A percentile compares a stretch with the other conserved stretches of the same genome.
These are phyloP conservation scores for Chrysopogon serrulatus DNA, from an alignment of 176 grass and related monocot genomes.

Conservation along the genomic window DNA sequence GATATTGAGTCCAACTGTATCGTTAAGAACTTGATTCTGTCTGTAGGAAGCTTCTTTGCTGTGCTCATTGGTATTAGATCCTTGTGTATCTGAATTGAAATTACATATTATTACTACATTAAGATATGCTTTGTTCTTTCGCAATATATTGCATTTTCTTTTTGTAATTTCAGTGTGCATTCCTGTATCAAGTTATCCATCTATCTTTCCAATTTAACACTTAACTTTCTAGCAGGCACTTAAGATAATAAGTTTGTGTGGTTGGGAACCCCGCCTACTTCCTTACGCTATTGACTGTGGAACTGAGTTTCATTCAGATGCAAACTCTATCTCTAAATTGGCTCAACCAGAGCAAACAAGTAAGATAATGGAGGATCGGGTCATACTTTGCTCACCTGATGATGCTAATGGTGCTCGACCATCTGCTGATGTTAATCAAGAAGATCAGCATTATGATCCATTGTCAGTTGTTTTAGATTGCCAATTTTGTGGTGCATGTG, in stretches of 20 bases:
- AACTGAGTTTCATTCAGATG: conserved; percentile 40
- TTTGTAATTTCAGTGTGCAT: not conserved
- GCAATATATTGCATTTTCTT: not conserved
- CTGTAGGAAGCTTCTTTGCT: conserved; percentile 14
- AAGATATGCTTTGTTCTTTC: not conserved
- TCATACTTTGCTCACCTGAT: conserved; percentile 50
- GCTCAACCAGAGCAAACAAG: conserved; percentile 31
- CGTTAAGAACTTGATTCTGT: conserved; percentile 3
- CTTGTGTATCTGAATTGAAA: not conserved
- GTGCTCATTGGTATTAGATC: not conserved
- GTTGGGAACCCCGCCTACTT: conserved; percentile 82
- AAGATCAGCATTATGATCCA: conserved; percentile 58
- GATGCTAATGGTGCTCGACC: conserved; percentile 36
- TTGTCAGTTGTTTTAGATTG: conserved; percentile 88
- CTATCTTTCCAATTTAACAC: not conserved
- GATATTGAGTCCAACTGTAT: not conserved
- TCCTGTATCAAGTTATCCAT: not conserved
- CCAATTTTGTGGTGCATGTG: conserved; percentile 90
- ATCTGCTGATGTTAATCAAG: conserved; percentile 14
- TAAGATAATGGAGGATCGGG: conserved; percentile 28
- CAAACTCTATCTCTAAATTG: conserved; percentile 35
- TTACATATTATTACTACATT: conserved; percentile 10
- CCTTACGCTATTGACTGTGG: conserved; percentile 81
- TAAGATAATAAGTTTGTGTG: conserved; percentile 88
- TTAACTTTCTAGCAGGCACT: conserved; percentile 52